Percentiles rank a stretch among this genome's conserved stretches.
These are phyloP conservation scores for Sporothrix mexicana DNA, from an alignment of 2,329 filamentous ascomycete genomes.

Conservation along the genomic window DNA sequence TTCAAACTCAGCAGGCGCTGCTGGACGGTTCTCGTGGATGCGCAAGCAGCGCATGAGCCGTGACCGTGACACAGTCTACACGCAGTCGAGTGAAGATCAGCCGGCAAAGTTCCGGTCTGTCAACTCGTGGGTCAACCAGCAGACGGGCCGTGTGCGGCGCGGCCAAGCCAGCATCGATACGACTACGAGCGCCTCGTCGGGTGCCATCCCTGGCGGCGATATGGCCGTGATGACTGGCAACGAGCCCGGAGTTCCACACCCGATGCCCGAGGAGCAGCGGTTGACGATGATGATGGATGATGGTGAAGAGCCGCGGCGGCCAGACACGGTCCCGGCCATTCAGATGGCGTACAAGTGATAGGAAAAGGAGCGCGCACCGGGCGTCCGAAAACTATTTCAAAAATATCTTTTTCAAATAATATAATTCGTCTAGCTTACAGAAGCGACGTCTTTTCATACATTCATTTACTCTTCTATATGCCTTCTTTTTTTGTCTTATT, in stretches of 20 bases:
- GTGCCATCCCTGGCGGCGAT: not conserved
- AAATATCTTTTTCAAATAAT: constrained; percentile 24
- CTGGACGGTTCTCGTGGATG: constrained; percentile 37
- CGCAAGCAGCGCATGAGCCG: constrained; percentile 40
- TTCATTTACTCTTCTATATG: constrained; percentile 3
- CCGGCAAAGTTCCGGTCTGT: constrained; percentile 63
- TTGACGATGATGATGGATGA: constrained; percentile 59
- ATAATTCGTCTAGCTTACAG: constrained; percentile 11
- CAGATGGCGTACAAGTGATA: not conserved
- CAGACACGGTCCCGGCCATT: constrained; percentile 42
- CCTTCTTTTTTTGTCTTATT: not conserved
- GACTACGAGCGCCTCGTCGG: constrained; percentile 29
- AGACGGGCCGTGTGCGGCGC: constrained; percentile 60
- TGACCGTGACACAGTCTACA: constrained; percentile 61
- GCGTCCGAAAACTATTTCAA: not conserved
- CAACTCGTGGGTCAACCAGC: constrained; percentile 69
- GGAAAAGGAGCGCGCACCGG: not conserved
- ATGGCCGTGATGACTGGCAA: constrained; percentile 38
- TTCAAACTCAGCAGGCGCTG: constrained; percentile 32
- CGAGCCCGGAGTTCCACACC: constrained; percentile 43
- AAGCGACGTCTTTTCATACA: constrained; percentile 9
- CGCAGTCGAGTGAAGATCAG: constrained; percentile 58
- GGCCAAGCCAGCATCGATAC: constrained; percentile 49
- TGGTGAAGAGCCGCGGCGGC: constrained; percentile 53
- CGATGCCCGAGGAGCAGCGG: constrained; percentile 53